A percentile compares a stretch with the other conserved stretches of the same genome.
phyloP scores from a whole-genome alignment of 1,139 yeast species.

The Yamadazyma mexicana region DNA sequence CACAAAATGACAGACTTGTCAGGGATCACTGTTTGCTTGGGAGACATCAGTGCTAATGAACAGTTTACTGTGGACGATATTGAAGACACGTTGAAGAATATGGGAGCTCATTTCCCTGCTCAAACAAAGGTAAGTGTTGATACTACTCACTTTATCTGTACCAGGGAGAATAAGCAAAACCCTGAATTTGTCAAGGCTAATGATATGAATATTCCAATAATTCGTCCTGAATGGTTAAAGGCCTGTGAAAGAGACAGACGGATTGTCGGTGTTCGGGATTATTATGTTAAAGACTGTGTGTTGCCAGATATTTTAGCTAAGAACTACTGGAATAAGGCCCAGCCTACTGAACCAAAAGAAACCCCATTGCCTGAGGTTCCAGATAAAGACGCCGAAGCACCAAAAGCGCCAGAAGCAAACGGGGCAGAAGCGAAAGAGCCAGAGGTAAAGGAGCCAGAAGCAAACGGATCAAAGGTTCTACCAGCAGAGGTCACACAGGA shows the following conservation, averaged over 20 bases:
- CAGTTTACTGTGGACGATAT: conserved; percentile 63
- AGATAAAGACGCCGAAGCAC: no score
- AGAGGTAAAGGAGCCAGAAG: no score
- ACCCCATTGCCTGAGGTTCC: conserved; percentile 7
- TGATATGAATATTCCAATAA: conserved; percentile 87
- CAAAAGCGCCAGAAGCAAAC: not conserved
- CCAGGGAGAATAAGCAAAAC: conserved; percentile 57
- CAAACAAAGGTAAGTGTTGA: conserved; percentile 78
- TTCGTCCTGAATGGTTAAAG: conserved; percentile 95
- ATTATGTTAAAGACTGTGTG: conserved; percentile 57
- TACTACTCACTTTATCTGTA: conserved; percentile 91
- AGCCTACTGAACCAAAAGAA: conserved; percentile 1
- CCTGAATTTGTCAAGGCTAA: conserved; percentile 75
- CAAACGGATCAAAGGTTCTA: no score
- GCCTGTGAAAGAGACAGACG: conserved; percentile 91
- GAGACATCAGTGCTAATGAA: conserved; percentile 68
- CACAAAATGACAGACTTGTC: conserved; percentile 96
- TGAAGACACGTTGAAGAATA: conserved; percentile 57
- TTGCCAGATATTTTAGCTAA: conserved; percentile 48
- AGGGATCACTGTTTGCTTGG: conserved; percentile 90
- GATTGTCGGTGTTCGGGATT: conserved; percentile 89
- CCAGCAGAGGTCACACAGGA: conserved; percentile 1
- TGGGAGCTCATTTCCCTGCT: conserved; percentile 75
- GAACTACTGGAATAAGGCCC: conserved; percentile 37
- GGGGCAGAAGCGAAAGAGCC: conserved; percentile 1